Base-by-base conservation (phyloP, 2,329 filamentous ascomycete species). In the Aplosporella prunicola region DNA sequence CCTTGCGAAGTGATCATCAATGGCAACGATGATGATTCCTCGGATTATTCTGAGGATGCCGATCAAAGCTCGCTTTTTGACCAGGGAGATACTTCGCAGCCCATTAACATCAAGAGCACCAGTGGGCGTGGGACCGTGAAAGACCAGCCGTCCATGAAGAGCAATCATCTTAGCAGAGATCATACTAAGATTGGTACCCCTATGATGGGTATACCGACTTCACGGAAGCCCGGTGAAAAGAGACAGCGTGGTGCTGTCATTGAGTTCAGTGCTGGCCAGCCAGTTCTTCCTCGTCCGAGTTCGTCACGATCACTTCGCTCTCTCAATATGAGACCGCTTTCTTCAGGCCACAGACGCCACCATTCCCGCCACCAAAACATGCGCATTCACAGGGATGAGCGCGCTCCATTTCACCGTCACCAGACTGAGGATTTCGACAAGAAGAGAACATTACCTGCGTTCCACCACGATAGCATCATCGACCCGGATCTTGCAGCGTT, bases 401-500 rank as follows among this genome's bases (percentile, higher is more conserved):
- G 84, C 40, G 89, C 85, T 0, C 91, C 91, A 0, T 96, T 96
- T 47, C 85, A 84, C 51, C 71, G 87, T 38, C 82, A 81, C 41
- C 71, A 78, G 9, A 66, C 71, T 13, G 77, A 93, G 35, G 80
- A 87, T 41, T 63, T 71, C 32, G 65, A 70, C 4, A 76, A 72
- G 45, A 80, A 78, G 45, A 66, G 76, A 6, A 76, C 78, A 27
- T 71, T 94, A 23, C 81, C 88, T 11, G 87, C 87, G n/a, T 96
- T 98, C 50, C 91, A 98, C 56, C 87, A 91, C 53, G 91, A 98
- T 64, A 96, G 91, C 53, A 94, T 98, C 48, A 96, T 98, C 48
- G 91, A 98, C 55, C 91, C 91, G 1, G 91, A 98, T 52, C 67
- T 98, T 37, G 89, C 88, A 5, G 83, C 86, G 22, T 98, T 93